Base-by-base conservation (phyloP, 306 rosid species). In the Pyrus communis region DNA sequence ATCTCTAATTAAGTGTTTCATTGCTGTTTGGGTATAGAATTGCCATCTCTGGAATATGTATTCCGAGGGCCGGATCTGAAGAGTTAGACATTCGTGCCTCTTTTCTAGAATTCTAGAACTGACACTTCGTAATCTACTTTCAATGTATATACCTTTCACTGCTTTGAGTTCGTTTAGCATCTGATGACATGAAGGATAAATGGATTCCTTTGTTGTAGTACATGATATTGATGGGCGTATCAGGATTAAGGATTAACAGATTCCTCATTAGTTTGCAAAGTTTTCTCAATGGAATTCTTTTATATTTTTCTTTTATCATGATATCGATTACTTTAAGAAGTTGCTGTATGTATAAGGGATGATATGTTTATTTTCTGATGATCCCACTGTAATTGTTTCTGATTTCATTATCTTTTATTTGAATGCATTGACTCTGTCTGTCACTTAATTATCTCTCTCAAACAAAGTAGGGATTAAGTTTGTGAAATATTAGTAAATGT, bases 41-140 rank as follows among this genome's bases (percentile, higher is more conserved):
- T 73, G 30, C 77, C 69, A 73, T 77, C 60, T 82, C 85, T 13
- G 84, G 85, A 87, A 60, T 82, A 57, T 75, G 77, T 79, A 58
- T 78, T 65, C 82, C 46, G 69, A 73, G 80, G 73, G 78, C 78
- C 38, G 78, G 66, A 72, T 83, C 81, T 40, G 87, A 84, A 63
- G 84, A 86, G 45, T 75, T 83, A 75, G 90, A 83, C 75, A 69
- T 78, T 75, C 78, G 84, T 15, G 78, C 84, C 71, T 49, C 81
- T 52, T 70, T 81, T 85, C 79, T 77, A 59, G 86, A 76, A 63
- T 80, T 79, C 80, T 85, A 82, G 80, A 52, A 66, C 55, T 7
- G 13, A 30, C 13, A 21, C 63, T 23, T 27, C 33, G 60, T 75
- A 66, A 27, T 67, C 22, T 79, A 55, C 31, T 13, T 49, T 74